Base-by-base conservation (phyloP, 257 asterid species). In the Capsicum pubescens region DNA sequence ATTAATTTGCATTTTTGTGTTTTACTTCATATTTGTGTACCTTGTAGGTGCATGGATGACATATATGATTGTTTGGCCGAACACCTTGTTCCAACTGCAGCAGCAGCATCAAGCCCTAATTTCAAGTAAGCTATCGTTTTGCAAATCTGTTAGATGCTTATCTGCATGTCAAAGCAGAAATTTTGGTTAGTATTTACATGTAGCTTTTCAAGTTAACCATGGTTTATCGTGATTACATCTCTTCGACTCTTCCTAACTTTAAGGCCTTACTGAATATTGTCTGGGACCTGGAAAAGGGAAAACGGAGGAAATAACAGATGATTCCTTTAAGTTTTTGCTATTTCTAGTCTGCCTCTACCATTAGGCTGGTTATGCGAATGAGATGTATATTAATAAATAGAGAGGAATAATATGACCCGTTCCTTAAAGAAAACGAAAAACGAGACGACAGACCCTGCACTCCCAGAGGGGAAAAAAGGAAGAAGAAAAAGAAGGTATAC, bases 61-160 rank as follows among this genome's bases (percentile, higher is more conserved):
- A 90, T 93, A 85, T 95, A 93, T 84, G 85, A 93, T 89, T 84
- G 88, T 88, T 90, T 95, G 92, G 98, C 98, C 0, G 90, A 91
- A 85, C 97, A 92, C 64, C 93, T 94, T 81, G 94, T 94, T 87
- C 97, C 97, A 5, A 81, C 90, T 83, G 96, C 97, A 72, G 96
- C 97, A 81, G 93, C 93, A 69, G 91, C 91, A 84, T 91, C 98
- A 84, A 90, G 86, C 90, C 89, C 94, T 56, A 83, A 91, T 77
- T 91, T 88, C 77, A 95, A 93, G 99, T 95, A 89, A 93, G 93
- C 86, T 86, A 10, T 63, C 48, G 19, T 50, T 81, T 48, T 63
- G 74, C 70, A 5, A 35, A 19, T 76, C 42, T 56, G 56, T 68
- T 58, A 69, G 57, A 42, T 79, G 77, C 71, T 74, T 72, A 79